Evolutionary conservation across 306 rosid species (phyloP), one percentile per base, ranked within the genome.

Genomic region (Canavalia ensiformis): DNA sequence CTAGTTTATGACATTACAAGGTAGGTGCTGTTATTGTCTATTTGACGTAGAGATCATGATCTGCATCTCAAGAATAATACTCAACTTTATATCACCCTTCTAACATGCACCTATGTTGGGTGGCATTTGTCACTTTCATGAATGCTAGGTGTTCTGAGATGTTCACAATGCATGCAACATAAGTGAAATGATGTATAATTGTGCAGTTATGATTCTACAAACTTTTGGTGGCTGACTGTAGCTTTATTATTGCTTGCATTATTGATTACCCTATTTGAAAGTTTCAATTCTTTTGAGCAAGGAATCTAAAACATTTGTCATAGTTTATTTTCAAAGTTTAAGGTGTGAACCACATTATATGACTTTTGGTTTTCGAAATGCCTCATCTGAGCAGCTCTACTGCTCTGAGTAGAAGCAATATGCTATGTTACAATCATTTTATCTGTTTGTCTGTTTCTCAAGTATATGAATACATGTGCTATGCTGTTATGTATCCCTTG

Each of bases 1-100:
- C 89, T 95, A 82, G 98, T 95, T 76, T 95, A 95, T 87, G 98
- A 95, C 89, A 92, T 95, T 68, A 95, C 98, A 46, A 91, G 98
- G 98, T 95, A 37, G 47, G 92, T 81, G n/a, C 44, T 55, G 60
- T 39, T 46, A 25, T 54, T 37, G 52, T 46, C 31, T 29, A 9
- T 58, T 42, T 75, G 80, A 62, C 60, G 5, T 63, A 44, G 62
- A 80, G 52, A 42, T 49, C 56, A 47, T 58, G 8, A 35, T 39
- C 7, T 77, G 54, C 76, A 62, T 41, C 44, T 50, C 2, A 0
- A 81, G 67, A 31, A 46, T 82, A n/a, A 46, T 82, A n/a, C 30
- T 39, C 13, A 52, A 67, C 44, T 66, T 49, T 5, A 41, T 47
- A 55, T 72, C 47, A 44, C 46, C 49, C 55, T 54, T 55, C 67